Evolutionary conservation across 805 yeast genomes (phyloP), one percentile per base, ranked within the genome.

Genomic region (Saturnispora gosingensis): DNA sequence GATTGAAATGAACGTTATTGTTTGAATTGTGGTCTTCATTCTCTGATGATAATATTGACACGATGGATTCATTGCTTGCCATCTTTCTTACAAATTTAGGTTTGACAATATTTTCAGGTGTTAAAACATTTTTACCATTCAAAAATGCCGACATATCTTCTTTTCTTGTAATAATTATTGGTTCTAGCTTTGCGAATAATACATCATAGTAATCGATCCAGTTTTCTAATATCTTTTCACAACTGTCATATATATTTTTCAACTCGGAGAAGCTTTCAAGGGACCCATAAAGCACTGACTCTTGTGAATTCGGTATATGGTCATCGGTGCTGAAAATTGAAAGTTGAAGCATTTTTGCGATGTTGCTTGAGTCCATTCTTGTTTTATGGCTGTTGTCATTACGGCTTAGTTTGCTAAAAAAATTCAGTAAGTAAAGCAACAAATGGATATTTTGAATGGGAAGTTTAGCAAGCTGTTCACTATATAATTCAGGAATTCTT

Each of bases 321-420:
- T 65, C 69, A 47, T 65, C 67, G 43, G 61, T 59, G 44, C 66
- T 67, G 55, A 70, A 71, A 20, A 70, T 62, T 48, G 67, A 61
- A 20, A 68, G 59, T 54, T 71, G 74, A 55, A 71, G 68, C 49
- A 71, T 65, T 50, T 70, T 70, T 7, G 73, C 62, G 34, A 71
- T 48, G 50, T 70, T 71, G 16, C 60, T 58, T 3, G 70, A 51
- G 22, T 66, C 59, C 74, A 71, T 71, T 54, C 66, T 67, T 15
- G 74, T 70, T 34, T 59, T 57, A 22, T 56, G 51, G 25, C 60
- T 62, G 7, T 59, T 48, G 11, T 58, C 56, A 3, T 62, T 62
- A 24, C 51, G 45, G 8, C 61, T 48, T 9, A 68, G 47, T 24
- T 56, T 51, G 46, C 59, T 55, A 27, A 69, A 57, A 44, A 67